Conservation (phyloP, 768 basidiomycete species). For the Russula abietina region DNA sequence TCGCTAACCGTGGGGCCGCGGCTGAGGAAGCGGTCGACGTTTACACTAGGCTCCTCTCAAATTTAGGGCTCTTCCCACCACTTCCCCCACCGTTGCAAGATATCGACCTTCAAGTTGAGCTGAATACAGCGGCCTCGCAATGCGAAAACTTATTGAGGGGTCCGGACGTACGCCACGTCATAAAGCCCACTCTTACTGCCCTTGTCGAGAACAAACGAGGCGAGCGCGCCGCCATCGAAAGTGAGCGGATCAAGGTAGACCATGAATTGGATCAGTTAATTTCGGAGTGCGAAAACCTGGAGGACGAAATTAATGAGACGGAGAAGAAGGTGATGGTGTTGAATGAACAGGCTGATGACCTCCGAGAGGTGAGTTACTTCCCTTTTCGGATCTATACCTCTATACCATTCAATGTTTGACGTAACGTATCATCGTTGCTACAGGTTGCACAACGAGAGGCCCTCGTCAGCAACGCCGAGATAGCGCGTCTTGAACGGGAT, state of each 20-base stretch:
- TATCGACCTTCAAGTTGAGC: slow-evolving; percentile 70
- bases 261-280: slow-evolving; percentile 75
- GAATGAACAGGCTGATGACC: slow-evolving; percentile 72
- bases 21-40: slow-evolving; percentile 78
- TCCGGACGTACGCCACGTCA: slow-evolving; percentile 59
- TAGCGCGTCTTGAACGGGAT: slow-evolving; percentile 61
- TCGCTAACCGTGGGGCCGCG: slow-evolving; percentile 70
- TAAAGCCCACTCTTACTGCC: slow-evolving; percentile 70
- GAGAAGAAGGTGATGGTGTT: slow-evolving; percentile 66
- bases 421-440: background rate
- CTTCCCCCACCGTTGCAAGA: slow-evolving; percentile 64
- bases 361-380: slow-evolving; percentile 60
- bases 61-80: slow-evolving; percentile 71
- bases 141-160: slow-evolving; percentile 63
- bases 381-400: background rate
- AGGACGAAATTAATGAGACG: slow-evolving; percentile 67
- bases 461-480: slow-evolving; percentile 57
- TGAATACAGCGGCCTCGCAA: slow-evolving; percentile 72
- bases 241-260: slow-evolving; percentile 72
- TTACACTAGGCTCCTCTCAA: slow-evolving; percentile 70
- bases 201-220: slow-evolving; percentile 68
- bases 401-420: background rate
- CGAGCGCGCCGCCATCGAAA: slow-evolving; percentile 65
- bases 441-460: slow-evolving; percentile 78
- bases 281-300: slow-evolving; percentile 72